Percentiles rank a stretch among this genome's conserved stretches.
Evolutionary conservation across 2,329 filamentous ascomycete species (phyloP).

Genomic region (Tolypocladium capitatum): DNA sequence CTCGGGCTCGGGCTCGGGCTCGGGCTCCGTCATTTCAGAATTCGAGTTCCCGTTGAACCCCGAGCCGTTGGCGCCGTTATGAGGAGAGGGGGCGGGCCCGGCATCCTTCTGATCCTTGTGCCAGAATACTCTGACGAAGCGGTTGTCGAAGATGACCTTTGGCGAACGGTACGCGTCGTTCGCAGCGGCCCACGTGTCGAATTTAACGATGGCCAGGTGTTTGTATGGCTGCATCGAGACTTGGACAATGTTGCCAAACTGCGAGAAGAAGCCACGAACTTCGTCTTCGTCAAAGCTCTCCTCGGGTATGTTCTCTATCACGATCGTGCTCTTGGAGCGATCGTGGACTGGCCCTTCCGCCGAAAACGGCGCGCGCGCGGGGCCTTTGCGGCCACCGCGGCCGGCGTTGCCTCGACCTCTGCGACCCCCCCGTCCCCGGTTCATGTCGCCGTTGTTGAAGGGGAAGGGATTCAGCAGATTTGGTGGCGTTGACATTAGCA

Average conservation of each 20-base stretch:
- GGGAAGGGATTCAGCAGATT: conserved; percentile 9
- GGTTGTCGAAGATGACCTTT: conserved; percentile 71
- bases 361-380: conserved; percentile 46
- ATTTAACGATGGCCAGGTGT: conserved; percentile 57
- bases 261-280: conserved; percentile 55
- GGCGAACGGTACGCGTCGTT: conserved; percentile 62
- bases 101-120: conserved; percentile 39
- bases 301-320: conserved; percentile 66
- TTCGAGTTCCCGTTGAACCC: conserved; percentile 5
- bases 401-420: conserved; percentile 15
- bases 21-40: conserved; percentile 4
- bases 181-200: conserved; percentile 50
- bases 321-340: conserved; percentile 51
- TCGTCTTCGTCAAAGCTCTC: conserved; percentile 53
- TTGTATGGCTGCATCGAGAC: conserved; percentile 54
- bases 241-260: conserved; percentile 55
- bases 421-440: conserved; percentile 20
- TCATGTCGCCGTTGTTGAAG: conserved; percentile 11
- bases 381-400: conserved; percentile 21
- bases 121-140: conserved; percentile 80
- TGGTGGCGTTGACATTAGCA: conserved; percentile 8
- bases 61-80: conserved; percentile 13
- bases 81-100: conserved; percentile 12
- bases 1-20: conserved; percentile 9
- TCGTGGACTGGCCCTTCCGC: conserved; percentile 50